A percentile compares a stretch with the other conserved stretches of the same genome.
phyloP scores from a whole-genome alignment of 352 stramenopile species.

The Phytophthora sojae region DNA sequence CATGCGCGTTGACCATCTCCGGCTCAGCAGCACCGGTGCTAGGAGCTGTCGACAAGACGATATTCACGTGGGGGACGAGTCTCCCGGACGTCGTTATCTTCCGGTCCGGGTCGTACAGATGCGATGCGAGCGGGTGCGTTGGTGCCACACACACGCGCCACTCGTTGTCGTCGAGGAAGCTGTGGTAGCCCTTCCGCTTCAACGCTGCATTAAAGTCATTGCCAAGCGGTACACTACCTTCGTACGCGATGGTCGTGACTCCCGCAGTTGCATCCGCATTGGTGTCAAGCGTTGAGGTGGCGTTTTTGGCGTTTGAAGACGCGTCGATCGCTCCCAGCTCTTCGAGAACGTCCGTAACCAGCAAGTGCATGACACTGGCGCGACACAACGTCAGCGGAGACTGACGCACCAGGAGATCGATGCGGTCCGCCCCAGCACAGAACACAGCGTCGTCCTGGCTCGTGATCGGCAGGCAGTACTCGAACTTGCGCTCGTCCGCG shows the following conservation, averaged over 20 bases:
- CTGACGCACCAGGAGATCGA: constrained; percentile 41
- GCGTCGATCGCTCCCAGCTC: constrained; percentile 13
- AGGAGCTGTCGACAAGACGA: constrained; percentile 10
- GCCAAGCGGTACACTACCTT: constrained; percentile 1
- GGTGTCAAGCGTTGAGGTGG: constrained; percentile 27
- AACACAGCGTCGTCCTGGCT: constrained; percentile 46
- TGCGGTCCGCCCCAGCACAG: constrained; percentile 48
- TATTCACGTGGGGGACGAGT: constrained; percentile 30
- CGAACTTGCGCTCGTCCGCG: background rate
- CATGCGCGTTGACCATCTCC: background rate
- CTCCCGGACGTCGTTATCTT: constrained; percentile 10
- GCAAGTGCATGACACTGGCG: constrained; percentile 53
- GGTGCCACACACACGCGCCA: constrained; percentile 44
- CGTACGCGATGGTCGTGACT: constrained; percentile 48
- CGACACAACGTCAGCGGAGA: constrained; percentile 30
- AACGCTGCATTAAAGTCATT: constrained; percentile 13
- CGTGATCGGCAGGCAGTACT: constrained; percentile 57
- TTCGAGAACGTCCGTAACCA: constrained; percentile 14
- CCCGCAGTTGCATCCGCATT: constrained; percentile 9
- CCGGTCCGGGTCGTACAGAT: constrained; percentile 41
- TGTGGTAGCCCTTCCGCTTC: constrained; percentile 50
- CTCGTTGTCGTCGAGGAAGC: constrained; percentile 20
- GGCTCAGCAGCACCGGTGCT: background rate
- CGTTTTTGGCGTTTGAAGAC: constrained; percentile 32
- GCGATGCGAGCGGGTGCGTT: constrained; percentile 41